Evolutionary conservation across 2,329 filamentous ascomycete species (phyloP).

Genomic region (Cercospora sp.): DNA sequence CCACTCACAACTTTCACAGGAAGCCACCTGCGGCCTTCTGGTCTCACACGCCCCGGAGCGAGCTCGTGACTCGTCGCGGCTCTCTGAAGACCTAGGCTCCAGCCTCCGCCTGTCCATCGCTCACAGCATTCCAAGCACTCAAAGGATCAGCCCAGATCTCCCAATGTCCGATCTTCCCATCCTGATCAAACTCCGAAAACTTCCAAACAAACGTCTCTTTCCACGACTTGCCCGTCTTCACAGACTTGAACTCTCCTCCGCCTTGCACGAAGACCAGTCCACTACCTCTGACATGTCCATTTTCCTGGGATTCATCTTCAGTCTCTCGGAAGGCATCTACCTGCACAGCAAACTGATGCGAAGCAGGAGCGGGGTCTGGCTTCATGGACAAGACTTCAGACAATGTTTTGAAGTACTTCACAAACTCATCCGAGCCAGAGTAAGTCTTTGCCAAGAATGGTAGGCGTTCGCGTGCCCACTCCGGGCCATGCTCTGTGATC

Average conservation of each 20-base stretch:
- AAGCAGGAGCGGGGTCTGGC: not conserved
- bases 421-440: not conserved
- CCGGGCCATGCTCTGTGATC: not conserved
- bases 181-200: conserved; percentile 4
- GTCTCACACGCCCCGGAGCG: not conserved
- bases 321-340: not conserved
- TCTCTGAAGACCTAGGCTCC: not conserved
- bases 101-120: not conserved
- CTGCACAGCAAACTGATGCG: conserved; percentile 7
- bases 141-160: conserved; percentile 8
- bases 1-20: not conserved
- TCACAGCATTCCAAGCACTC: conserved; percentile 7
- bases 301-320: not conserved
- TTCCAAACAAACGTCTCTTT: conserved; percentile 1
- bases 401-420: not conserved
- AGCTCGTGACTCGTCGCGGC: not conserved
- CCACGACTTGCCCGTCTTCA: conserved; percentile 2
- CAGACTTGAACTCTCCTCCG: not conserved
- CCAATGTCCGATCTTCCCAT: not conserved
- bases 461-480: not conserved
- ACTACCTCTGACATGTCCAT: not conserved
- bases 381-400: not conserved
- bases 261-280: conserved; percentile 6
- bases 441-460: conserved; percentile 1
- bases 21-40: too few relatives aligned